Evolutionary conservation across 306 rosid genomes (phyloP).

Genomic region (Malus sieversii): DNA sequence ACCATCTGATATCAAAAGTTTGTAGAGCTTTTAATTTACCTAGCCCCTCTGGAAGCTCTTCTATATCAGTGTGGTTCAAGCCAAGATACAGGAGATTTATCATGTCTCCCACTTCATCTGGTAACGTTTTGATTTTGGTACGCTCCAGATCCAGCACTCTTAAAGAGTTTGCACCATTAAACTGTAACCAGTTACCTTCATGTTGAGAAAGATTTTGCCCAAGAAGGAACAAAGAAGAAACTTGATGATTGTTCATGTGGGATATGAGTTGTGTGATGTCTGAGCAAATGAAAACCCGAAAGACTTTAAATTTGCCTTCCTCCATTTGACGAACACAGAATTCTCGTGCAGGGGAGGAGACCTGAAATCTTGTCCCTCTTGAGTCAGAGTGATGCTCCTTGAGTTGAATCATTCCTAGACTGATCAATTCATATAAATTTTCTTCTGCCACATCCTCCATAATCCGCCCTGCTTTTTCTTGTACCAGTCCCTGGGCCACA

Average conservation of each 20-base stretch:
- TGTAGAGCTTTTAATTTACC: slow-evolving; percentile 8
- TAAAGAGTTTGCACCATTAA: not conserved
- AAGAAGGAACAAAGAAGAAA: slow-evolving; percentile 11
- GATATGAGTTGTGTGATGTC: not conserved
- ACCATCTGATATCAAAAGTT: slow-evolving; percentile 22
- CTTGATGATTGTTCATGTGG: not conserved
- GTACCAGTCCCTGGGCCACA: slow-evolving; percentile 19
- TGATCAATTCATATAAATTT: slow-evolving; percentile 10
- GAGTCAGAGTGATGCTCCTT: not conserved
- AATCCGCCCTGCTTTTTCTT: slow-evolving; percentile 8
- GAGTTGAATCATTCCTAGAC: slow-evolving; percentile 8
- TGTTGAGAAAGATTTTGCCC: not conserved
- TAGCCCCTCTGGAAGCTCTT: slow-evolving; percentile 15
- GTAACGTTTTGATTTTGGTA: slow-evolving; percentile 8
- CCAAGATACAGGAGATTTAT: slow-evolving; percentile 14
- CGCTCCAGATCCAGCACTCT: slow-evolving; percentile 17
- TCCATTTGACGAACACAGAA: slow-evolving; percentile 7
- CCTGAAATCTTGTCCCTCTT: slow-evolving; percentile 2
- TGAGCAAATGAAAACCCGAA: not conserved
- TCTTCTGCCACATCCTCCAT: slow-evolving; percentile 19
- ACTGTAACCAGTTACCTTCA: slow-evolving; percentile 3
- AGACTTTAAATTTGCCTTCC: slow-evolving; percentile 8
- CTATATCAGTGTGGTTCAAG: slow-evolving; percentile 11
- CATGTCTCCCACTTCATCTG: slow-evolving; percentile 12
- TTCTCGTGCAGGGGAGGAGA: not conserved